Percentiles rank a stretch among this genome's conserved stretches.
Evolutionary conservation across 2,329 filamentous ascomycete species (phyloP).

Genomic region (Oidium heveae): DNA sequence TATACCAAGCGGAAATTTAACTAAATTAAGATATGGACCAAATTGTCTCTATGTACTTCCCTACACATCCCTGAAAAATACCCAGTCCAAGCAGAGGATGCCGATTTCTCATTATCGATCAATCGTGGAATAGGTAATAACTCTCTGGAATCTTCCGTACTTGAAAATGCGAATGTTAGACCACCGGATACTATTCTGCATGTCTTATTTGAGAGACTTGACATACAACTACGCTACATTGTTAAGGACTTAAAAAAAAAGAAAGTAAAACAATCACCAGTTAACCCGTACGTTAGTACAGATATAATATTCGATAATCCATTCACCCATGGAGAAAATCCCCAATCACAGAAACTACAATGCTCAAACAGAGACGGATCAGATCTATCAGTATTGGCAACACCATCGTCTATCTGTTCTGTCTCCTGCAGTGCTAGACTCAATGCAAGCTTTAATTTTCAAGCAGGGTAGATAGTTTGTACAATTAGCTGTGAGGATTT

Average conservation of each 20-base stretch:
- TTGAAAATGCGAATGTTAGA: neutral
- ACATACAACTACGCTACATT: neutral
- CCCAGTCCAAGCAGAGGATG: neutral
- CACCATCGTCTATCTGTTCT: neutral
- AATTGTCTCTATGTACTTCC: neutral
- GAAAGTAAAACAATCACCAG: neutral
- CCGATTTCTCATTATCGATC: neutral
- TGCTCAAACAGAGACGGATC: neutral
- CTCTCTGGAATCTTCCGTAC: neutral
- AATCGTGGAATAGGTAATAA: neutral
- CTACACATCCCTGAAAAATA: neutral
- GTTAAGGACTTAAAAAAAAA: neutral
- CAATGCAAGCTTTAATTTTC: neutral
- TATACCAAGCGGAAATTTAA: neutral
- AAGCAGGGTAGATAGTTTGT: too few relatives aligned
- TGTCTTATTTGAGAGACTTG: neutral
- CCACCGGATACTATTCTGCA: neutral
- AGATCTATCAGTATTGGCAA: neutral
- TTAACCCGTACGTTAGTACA: neutral
- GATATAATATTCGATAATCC: neutral
- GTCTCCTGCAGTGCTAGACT: neutral
- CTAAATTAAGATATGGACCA: neutral
- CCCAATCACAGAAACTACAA: neutral
- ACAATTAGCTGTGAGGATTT: too few relatives aligned
- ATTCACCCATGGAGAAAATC: neutral